Base-by-base conservation (phyloP, 106 monocot species). In the Chionographis japonica region DNA sequence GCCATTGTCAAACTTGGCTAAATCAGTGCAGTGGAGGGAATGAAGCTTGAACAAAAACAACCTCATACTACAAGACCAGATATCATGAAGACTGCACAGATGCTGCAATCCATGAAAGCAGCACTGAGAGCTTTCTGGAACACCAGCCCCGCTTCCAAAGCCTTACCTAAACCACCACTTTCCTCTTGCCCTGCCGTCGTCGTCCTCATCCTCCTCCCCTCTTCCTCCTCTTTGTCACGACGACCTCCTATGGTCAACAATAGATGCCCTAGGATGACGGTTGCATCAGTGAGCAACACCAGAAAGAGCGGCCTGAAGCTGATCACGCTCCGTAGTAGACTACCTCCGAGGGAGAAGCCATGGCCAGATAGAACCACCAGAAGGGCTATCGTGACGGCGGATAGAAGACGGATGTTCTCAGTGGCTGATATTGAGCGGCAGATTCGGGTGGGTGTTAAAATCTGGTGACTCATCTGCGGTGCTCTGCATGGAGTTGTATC, bases 61-160 rank as follows among this genome's bases (percentile, higher is more conserved):
- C 27, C 40, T 61, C 62, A 77, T 60, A 73, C 37, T 16, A 54
- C 41, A 63, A 77, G 20, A 63, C 73, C 77, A 66, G 73, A 80
- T 38, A 92, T 75, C 61, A 92, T 68, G 46, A 92, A 63, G 50
- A 83, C 77, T 12, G 84, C 82, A 72, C 85, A 90, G 36, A 90
- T 50, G 66, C 82, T 61, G 43, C 77, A 87, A 72, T 90, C 94
- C 72, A 81, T 77, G 65, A 81, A 80, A 42, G 61, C 51, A 42
- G 94, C 83, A n/a, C 59, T 54, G 12, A 77, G 12, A 53, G 60
- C 70, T 67, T 77, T 87, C 68, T 70, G 80, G 19, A 83, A 13
- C 36, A 83, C 6, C 54, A 84, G 49, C 0, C 60, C 77, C 5
- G 65, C 38, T 60, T 90, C 85, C 60, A 90, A 68, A 54, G 62